These are phyloP conservation scores for Pistacia atlantica DNA, from an alignment of 345 rosid genomes.

Conservation along the genomic window DNA sequence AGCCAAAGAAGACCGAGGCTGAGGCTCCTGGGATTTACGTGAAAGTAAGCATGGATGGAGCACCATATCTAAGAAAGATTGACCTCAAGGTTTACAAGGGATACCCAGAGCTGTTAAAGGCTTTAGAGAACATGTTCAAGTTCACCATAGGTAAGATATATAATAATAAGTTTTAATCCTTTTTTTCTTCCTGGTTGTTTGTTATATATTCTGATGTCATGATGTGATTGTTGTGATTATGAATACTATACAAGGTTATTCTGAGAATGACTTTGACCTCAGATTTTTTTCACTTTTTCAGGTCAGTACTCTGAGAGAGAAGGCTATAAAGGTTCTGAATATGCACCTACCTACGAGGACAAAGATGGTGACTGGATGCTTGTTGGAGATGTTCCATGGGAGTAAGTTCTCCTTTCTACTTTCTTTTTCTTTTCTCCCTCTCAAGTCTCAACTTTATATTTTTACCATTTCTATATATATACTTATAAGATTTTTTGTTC, in stretches of 20 bases:
- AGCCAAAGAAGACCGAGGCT: conserved; percentile 50
- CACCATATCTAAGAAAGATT: conserved; percentile 80
- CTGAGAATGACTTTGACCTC: conserved; percentile 11
- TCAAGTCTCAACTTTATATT: too few relatives aligned
- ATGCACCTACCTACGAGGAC: conserved; percentile 77
- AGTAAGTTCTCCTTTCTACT: conserved; percentile 32
- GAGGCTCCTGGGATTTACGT: conserved; percentile 58
- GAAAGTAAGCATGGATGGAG: conserved; percentile 92
- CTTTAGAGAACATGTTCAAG: conserved; percentile 76
- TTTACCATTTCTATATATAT: not conserved
- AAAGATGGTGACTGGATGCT: conserved; percentile 93
- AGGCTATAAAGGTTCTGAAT: conserved; percentile 77
- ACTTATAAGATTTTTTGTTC: conserved; percentile 16
- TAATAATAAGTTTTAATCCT: not conserved
- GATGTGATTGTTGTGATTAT: not conserved
- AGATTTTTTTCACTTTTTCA: conserved; percentile 15
- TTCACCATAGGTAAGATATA: conserved; percentile 49
- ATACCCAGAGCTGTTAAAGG: conserved; percentile 57
- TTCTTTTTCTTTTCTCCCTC: not conserved
- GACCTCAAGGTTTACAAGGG: conserved; percentile 63
- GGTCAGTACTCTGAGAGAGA: conserved; percentile 70
- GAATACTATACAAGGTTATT: not conserved
- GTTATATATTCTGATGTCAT: not conserved
- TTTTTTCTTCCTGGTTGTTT: not conserved
- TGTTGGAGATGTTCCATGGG: conserved; percentile 89